Conservation (phyloP, 2,329 filamentous ascomycete species). For the Microdochium trichocladiopsis region DNA sequence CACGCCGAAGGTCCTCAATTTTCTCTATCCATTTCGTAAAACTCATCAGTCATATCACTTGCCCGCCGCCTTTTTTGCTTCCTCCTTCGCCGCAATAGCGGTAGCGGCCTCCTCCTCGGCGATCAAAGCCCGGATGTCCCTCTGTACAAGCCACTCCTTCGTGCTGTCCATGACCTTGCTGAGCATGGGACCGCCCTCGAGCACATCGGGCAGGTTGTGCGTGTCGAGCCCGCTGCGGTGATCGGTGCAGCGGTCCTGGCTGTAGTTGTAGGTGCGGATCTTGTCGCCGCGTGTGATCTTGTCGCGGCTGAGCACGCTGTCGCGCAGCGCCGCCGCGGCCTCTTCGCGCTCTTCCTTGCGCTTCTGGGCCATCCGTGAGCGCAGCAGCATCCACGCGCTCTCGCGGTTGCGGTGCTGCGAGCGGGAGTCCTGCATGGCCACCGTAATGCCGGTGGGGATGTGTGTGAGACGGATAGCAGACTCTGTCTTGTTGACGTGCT, state of each 20-base stretch:
- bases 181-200: constrained; percentile 50
- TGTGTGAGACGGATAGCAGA: constrained; percentile 92
- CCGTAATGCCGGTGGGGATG: constrained; percentile 75
- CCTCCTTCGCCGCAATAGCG: neutral
- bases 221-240: constrained; percentile 76
- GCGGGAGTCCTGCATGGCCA: constrained; percentile 87
- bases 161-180: constrained; percentile 63
- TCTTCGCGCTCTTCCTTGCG: constrained; percentile 79
- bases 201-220: constrained; percentile 73
- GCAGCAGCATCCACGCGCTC: constrained; percentile 77
- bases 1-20: too few species aligned
- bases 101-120: constrained; percentile 49
- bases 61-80: neutral
- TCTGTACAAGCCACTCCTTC: constrained; percentile 64
- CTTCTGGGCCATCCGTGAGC: constrained; percentile 73
- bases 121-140: constrained; percentile 66
- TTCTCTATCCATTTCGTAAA: neutral
- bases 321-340: constrained; percentile 64
- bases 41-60: neutral
- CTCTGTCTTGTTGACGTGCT: constrained; percentile 98
- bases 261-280: constrained; percentile 83
- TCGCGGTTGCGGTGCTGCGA: constrained; percentile 88
- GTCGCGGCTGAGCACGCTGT: constrained; percentile 71
- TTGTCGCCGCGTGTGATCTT: constrained; percentile 90
- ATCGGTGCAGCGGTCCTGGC: constrained; percentile 74